Evolutionary conservation across 2,329 filamentous ascomycete species (phyloP).

Genomic region (Leptosphaerulina australis): DNA sequence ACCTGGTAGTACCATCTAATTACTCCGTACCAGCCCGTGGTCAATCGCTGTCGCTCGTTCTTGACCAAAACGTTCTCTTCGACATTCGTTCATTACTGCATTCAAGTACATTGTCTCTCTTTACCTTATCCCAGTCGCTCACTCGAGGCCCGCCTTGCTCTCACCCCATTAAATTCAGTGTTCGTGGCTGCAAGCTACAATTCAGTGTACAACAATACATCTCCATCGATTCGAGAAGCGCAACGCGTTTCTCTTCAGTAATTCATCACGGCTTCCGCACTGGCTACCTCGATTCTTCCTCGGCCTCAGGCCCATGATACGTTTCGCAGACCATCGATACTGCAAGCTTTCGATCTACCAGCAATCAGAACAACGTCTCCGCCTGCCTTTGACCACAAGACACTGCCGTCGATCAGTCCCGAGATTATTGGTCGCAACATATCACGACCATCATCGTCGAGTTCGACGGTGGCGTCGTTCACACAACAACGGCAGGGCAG

Average conservation of each 20-base stretch:
- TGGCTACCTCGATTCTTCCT: constrained; percentile 63
- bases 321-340: constrained; percentile 56
- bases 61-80: constrained; percentile 29
- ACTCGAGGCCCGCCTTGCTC: constrained; percentile 23
- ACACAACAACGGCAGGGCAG: constrained; percentile 49
- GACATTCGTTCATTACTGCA: constrained; percentile 22
- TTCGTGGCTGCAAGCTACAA: constrained; percentile 20
- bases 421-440: constrained; percentile 55
- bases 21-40: constrained; percentile 26
- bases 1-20: constrained; percentile 34
- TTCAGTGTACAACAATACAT: constrained; percentile 14
- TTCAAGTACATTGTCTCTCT: constrained; percentile 34
- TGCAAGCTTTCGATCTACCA: constrained; percentile 55
- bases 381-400: constrained; percentile 50
- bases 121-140: constrained; percentile 38
- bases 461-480: constrained; percentile 55
- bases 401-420: constrained; percentile 56
- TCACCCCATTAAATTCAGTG: constrained; percentile 25
- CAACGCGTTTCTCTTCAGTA: constrained; percentile 45
- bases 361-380: constrained; percentile 55
- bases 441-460: constrained; percentile 61
- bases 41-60: constrained; percentile 19
- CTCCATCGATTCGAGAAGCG: constrained; percentile 36
- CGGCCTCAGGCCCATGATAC: constrained; percentile 64
- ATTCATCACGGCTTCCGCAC: constrained; percentile 61